A percentile compares a stretch with the other conserved stretches of the same genome.
These are phyloP conservation scores for Fulvia fulva DNA, from an alignment of 2,329 filamentous ascomycete species.

Conservation along the genomic window DNA sequence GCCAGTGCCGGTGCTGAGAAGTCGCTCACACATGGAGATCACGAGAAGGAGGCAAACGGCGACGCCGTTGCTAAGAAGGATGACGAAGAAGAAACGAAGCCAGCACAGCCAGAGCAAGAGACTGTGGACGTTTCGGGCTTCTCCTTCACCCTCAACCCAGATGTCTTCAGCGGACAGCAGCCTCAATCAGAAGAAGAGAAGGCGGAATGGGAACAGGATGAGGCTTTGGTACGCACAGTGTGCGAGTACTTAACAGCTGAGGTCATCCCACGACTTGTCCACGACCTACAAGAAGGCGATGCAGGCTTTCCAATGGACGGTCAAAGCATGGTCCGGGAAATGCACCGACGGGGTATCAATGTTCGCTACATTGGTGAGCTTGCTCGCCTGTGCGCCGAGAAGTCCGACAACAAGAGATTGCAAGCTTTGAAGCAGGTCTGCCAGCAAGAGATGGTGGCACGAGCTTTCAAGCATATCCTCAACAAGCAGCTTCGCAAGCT, in stretches of 20 bases:
- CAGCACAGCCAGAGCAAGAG: constrained; percentile 48
- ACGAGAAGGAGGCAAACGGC: constrained; percentile 10
- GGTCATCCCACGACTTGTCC: constrained; percentile 78
- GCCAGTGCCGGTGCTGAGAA: constrained; percentile 19
- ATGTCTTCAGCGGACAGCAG: constrained; percentile 87
- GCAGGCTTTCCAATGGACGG: constrained; percentile 98
- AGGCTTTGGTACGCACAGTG: constrained; percentile 80
- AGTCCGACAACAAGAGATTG: constrained; percentile 65
- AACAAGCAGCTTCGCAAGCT: constrained; percentile 75
- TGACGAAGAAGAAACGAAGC: constrained; percentile 26
- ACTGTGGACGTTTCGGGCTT: constrained; percentile 85
- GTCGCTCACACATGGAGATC: constrained; percentile 21
- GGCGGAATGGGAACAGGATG: constrained; percentile 74
- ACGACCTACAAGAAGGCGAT: constrained; percentile 85
- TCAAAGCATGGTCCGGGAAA: constrained; percentile 77
- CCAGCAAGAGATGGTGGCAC: constrained; percentile 88
- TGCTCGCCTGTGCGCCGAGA: constrained; percentile 57
- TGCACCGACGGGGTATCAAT: constrained; percentile 98
- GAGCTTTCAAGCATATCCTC: constrained; percentile 90
- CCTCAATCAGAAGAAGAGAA: constrained; percentile 91
- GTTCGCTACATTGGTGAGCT: constrained; percentile 90
- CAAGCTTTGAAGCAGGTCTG: constrained; percentile 72
- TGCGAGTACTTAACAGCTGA: constrained; percentile 73
- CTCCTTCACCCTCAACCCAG: constrained; percentile 84
- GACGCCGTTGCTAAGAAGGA: constrained; percentile 21